Evolutionary conservation across 805 yeast species (phyloP).

Genomic region (Komagataella mondaviorum): DNA sequence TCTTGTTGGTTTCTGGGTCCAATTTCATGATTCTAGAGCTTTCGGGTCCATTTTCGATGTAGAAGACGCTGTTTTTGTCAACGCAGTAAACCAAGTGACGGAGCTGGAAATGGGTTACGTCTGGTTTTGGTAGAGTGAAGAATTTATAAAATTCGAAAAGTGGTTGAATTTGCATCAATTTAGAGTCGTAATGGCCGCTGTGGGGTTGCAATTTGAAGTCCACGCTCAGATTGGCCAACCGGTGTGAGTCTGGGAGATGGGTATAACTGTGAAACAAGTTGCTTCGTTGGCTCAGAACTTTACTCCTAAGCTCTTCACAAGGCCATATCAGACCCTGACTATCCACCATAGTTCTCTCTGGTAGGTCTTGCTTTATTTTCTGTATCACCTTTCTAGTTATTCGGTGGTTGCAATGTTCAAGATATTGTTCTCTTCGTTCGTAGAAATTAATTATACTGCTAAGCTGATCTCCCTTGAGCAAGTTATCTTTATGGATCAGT

Average conservation of each 20-base stretch:
- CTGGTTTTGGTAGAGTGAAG: slow-evolving; percentile 30
- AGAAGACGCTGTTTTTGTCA: slow-evolving; percentile 13
- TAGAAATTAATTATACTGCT: slow-evolving; percentile 4
- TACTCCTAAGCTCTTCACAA: slow-evolving; percentile 7
- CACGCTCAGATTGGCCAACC: slow-evolving; percentile 8
- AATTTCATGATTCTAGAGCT: slow-evolving; percentile 14
- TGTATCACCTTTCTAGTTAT: not conserved
- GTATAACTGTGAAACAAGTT: slow-evolving; percentile 12
- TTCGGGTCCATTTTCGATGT: slow-evolving; percentile 12
- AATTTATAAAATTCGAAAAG: slow-evolving; percentile 23
- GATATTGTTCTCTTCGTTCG: slow-evolving; percentile 4
- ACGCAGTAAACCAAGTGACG: slow-evolving; percentile 33
- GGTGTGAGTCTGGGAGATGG: slow-evolving; percentile 11
- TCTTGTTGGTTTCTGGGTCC: slow-evolving; percentile 11
- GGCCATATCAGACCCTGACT: slow-evolving; percentile 18
- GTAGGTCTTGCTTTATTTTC: not conserved
- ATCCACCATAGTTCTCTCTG: slow-evolving; percentile 9
- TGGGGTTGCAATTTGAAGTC: slow-evolving; percentile 21
- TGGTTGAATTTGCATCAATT: slow-evolving; percentile 4
- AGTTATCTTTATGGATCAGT: slow-evolving; percentile 5
- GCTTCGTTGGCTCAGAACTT: slow-evolving; percentile 10
- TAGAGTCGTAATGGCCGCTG: not conserved
- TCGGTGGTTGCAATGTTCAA: not conserved
- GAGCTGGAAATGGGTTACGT: slow-evolving; percentile 43
- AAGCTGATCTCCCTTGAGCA: slow-evolving; percentile 4